Evolutionary conservation across 2,329 filamentous ascomycete genomes (phyloP).

Genomic region (Pestalotiopsis sp.): DNA sequence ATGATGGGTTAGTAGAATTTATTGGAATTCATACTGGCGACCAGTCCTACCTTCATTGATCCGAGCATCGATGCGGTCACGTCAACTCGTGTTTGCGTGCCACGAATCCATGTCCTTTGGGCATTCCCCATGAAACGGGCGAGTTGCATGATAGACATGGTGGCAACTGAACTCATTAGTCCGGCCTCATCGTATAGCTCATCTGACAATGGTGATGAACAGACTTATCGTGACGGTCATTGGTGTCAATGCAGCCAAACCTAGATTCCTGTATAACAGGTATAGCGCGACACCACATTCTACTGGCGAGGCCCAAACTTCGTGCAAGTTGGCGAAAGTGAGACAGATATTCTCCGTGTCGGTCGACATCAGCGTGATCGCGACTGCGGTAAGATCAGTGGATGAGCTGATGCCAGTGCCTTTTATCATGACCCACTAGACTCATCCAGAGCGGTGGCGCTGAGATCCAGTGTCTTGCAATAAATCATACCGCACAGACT

Average conservation of each 20-base stretch:
- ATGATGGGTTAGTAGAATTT: background rate
- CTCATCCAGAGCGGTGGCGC: background rate
- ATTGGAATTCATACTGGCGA: background rate
- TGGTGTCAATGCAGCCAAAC: slow-evolving; percentile 48
- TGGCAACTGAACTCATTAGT: slow-evolving; percentile 13
- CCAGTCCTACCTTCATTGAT: slow-evolving; percentile 35
- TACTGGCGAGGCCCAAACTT: slow-evolving; percentile 41
- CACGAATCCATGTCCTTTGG: slow-evolving; percentile 38
- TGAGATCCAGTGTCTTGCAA: background rate
- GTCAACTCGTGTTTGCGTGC: slow-evolving; percentile 34
- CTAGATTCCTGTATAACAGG: slow-evolving; percentile 48
- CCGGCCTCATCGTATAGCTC: background rate
- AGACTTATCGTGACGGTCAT: slow-evolving; percentile 41
- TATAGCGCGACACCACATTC: slow-evolving; percentile 48
- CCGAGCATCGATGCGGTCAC: slow-evolving; percentile 36
- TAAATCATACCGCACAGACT: background rate
- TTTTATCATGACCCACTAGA: background rate
- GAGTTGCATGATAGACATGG: slow-evolving; percentile 20
- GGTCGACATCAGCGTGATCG: background rate
- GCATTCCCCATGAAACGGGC: slow-evolving; percentile 25
- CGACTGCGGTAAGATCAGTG: background rate
- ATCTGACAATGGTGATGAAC: background rate
- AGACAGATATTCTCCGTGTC: slow-evolving; percentile 37
- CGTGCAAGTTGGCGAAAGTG: slow-evolving; percentile 38
- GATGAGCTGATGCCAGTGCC: background rate